phyloP scores from a whole-genome alignment of 2,329 filamentous ascomycete genomes.

The Trichophyton simii region DNA sequence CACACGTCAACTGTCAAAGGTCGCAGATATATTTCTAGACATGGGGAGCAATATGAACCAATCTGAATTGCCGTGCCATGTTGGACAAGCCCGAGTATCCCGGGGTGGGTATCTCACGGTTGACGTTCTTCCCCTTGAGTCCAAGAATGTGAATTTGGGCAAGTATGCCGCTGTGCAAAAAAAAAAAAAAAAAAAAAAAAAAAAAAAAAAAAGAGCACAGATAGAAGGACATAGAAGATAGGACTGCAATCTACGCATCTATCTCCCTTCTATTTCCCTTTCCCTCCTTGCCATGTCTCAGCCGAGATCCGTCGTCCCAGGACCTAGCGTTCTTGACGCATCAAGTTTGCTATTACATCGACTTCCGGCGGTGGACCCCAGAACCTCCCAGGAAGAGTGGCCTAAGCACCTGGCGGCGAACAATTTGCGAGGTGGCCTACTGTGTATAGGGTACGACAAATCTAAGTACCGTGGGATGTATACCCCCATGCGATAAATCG shows the following conservation, averaged over 20 bases:
- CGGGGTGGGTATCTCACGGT: not conserved
- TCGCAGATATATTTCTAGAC: not conserved
- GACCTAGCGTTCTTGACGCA: not conserved
- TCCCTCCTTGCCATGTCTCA: not conserved
- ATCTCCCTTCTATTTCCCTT: not conserved
- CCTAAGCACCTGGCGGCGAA: not conserved
- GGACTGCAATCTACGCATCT: not conserved
- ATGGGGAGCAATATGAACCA: not conserved
- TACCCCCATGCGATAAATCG: not conserved
- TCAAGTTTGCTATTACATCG: not conserved
- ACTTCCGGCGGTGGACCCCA: not conserved
- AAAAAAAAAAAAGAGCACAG: too few species aligned
- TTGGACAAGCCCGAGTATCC: not conserved
- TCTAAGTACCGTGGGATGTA: not conserved
- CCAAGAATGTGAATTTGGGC: too few species aligned
- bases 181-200: too few species aligned
- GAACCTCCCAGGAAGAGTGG: not conserved
- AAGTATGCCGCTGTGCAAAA: too few species aligned
- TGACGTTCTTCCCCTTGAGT: not conserved
- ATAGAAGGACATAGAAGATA: not conserved
- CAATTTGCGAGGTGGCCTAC: not conserved
- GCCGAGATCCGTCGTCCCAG: not conserved
- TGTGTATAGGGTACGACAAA: not conserved
- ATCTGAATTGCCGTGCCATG: not conserved
- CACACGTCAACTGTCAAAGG: not conserved